Percentiles rank a stretch among this genome's conserved stretches.
phyloP scores from a whole-genome alignment of 257 asterid species.

The Solanum pimpinellifolium region DNA sequence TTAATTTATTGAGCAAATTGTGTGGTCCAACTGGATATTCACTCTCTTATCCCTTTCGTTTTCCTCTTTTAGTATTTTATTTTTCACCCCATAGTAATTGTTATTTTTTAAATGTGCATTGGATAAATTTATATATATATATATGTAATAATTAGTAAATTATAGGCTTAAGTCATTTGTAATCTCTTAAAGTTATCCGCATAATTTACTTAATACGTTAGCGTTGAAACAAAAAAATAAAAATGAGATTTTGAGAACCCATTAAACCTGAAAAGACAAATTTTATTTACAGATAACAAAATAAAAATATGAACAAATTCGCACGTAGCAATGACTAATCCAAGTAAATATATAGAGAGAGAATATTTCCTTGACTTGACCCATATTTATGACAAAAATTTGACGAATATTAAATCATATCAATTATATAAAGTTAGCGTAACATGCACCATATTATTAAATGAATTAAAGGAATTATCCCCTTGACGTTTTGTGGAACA shows the following conservation, averaged over 20 bases:
- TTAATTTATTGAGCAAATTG: not conserved
- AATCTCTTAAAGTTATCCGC: too few species aligned
- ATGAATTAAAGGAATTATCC: not conserved
- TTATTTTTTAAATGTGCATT: too few species aligned
- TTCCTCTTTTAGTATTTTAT: not conserved
- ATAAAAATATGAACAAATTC: not conserved
- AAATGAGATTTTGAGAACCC: not conserved
- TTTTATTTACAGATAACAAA: not conserved
- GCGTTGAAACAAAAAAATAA: too few species aligned
- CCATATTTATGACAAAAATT: not conserved
- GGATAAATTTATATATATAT: too few species aligned
- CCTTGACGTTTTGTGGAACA: not conserved
- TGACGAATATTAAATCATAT: not conserved
- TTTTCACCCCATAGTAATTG: not conserved
- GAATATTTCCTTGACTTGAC: not conserved
- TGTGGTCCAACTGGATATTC: not conserved
- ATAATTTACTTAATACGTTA: not conserved
- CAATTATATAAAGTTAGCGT: not conserved
- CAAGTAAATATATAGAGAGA: not conserved
- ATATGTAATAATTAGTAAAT: too few species aligned
- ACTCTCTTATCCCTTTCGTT: not conserved
- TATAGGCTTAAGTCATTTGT: too few species aligned
- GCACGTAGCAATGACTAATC: not conserved
- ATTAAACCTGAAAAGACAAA: not conserved
- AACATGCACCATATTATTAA: not conserved